Evolutionary conservation across 306 rosid species (phyloP).

Genomic region (Alnus rubra): DNA sequence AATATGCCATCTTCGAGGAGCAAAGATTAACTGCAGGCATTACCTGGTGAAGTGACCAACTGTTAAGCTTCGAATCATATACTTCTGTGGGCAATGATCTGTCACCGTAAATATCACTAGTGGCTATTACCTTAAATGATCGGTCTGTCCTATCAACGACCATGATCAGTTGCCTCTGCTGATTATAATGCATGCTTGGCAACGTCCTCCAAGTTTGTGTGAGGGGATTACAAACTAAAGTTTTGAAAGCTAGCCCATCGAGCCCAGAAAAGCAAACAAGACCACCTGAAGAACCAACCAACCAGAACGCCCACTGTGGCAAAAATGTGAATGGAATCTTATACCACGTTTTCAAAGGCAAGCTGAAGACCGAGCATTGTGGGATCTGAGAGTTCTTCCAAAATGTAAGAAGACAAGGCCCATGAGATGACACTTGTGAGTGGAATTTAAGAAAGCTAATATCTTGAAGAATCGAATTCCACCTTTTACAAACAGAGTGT

Average conservation of each 20-base stretch:
- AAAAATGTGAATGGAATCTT: constrained; percentile 83
- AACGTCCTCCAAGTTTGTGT: constrained; percentile 89
- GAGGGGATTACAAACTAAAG: constrained; percentile 88
- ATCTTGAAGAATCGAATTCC: constrained; percentile 87
- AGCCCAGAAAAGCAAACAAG: constrained; percentile 95
- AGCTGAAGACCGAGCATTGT: constrained; percentile 90
- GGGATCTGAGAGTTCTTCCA: constrained; percentile 86
- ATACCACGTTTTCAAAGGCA: constrained; percentile 89
- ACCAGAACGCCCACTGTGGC: constrained; percentile 98
- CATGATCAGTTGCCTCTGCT: constrained; percentile 92
- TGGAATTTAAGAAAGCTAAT: constrained; percentile 80
- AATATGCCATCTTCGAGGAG: constrained; percentile 98
- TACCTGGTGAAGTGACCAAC: constrained; percentile 87
- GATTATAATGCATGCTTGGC: constrained; percentile 93
- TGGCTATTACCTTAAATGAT: constrained; percentile 86
- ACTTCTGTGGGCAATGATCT: constrained; percentile 92
- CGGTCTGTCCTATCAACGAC: constrained; percentile 72
- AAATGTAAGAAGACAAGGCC: constrained; percentile 89
- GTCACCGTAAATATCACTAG: constrained; percentile 90
- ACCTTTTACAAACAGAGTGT: constrained; percentile 83
- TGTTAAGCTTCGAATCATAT: constrained; percentile 73
- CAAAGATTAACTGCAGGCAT: constrained; percentile 97
- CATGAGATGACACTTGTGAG: constrained; percentile 87
- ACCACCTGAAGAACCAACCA: constrained; percentile 91
- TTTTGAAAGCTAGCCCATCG: constrained; percentile 74